Base-by-base conservation (phyloP, 495 filamentous ascomycete species). In the Lindgomyces ingoldianus region DNA sequence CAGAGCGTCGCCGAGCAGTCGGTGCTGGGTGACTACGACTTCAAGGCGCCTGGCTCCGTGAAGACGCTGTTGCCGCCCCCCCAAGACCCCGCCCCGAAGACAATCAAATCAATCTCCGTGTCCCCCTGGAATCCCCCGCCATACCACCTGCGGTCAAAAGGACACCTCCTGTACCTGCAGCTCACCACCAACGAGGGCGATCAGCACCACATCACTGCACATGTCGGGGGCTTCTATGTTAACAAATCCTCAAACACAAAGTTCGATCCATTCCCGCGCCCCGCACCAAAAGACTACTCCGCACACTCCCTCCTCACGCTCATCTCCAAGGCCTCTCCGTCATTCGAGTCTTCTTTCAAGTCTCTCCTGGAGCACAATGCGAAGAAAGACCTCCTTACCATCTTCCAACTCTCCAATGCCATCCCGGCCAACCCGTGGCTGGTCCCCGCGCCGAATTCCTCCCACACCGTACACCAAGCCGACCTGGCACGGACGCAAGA, bases 91-190 rank as follows among this genome's bases (percentile, higher is more conserved):
- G 79, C 87, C 3, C 92, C 92, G 8, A 96, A 92, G 79, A 94
- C 91, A 1, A 80, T 98, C 67, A 97, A 96, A 79, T 82, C 87
- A 22, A 86, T 99, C 60, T 85, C 88, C 41, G 78, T 98, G 18
- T 98, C 95, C 16, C 80, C 91, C 11, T 99, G 95, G 95, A 97
- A 98, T 79, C 95, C 95, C 36, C 91, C 91, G 11, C 95, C 95
- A 22, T 91, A 94, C 70, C 84, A 92, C 68, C 85, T 96, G 36
- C 85, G 93, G 50, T 90, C 96, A 69, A 90, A 88, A 72, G 95
- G 95, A 39, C 95, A 99, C 74, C 80, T 99, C 27, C 83, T 99
- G 41, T 99, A 99, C 77, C 81, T 99, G 19, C 83, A 89, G 59
- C 80, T 95, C 30, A 89, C 87, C 18, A 97, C 92, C 36, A 91